phyloP scores from a whole-genome alignment of 2,329 filamentous ascomycete species.

The Curvularia hawaiiensis region DNA sequence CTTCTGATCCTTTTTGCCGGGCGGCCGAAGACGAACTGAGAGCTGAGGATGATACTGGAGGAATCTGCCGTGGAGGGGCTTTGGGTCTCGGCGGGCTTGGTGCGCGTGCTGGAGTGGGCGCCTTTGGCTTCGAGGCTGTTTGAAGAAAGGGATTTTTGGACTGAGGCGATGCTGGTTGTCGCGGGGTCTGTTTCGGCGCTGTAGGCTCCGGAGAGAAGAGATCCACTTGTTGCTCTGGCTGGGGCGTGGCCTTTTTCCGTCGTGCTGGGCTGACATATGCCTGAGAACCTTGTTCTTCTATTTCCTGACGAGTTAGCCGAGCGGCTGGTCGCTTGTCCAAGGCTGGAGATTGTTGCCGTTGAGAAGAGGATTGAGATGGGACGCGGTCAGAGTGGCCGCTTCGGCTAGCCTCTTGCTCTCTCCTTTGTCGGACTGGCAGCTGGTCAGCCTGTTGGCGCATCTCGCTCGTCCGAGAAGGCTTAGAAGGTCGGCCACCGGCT shows the following conservation, averaged over 20 bases:
- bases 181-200: conserved; percentile 29
- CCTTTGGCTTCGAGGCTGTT: conserved; percentile 32
- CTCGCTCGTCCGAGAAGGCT: conserved; percentile 39
- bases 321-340: conserved; percentile 53
- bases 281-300: conserved; percentile 80
- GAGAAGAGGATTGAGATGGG: conserved; percentile 48
- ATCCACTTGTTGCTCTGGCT: conserved; percentile 58
- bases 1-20: conserved; percentile 79
- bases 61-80: conserved; percentile 64
- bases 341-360: conserved; percentile 41
- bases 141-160: conserved; percentile 49
- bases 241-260: conserved; percentile 69
- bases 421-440: conserved; percentile 30
- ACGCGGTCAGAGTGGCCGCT: conserved; percentile 45
- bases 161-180: conserved; percentile 42
- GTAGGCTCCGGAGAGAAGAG: conserved; percentile 57
- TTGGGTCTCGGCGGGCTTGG: conserved; percentile 52
- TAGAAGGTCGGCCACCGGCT: conserved; percentile 62
- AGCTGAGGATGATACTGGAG: conserved; percentile 69
- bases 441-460: conserved; percentile 30
- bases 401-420: conserved; percentile 27
- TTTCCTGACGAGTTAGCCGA: conserved; percentile 72
- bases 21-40: conserved; percentile 78
- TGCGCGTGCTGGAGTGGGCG: conserved; percentile 46
- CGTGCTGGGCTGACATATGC: conserved; percentile 87